phyloP scores from a whole-genome alignment of 1,284 basidiomycete genomes.

The Tausonia pullulans region DNA sequence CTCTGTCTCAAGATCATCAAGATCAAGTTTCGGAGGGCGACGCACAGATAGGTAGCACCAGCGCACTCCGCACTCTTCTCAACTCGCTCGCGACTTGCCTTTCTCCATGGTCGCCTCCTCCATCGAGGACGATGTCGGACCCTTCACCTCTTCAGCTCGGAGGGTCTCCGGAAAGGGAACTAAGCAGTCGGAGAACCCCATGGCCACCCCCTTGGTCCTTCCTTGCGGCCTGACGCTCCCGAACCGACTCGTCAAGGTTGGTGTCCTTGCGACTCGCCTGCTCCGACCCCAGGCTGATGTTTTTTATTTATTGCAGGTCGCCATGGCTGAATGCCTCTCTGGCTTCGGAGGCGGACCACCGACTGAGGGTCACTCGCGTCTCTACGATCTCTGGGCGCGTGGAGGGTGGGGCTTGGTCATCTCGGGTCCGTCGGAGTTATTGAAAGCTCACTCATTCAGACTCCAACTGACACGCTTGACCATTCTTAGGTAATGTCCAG shows the following conservation, averaged over 20 bases:
- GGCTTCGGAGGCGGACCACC: slow-evolving; percentile 58
- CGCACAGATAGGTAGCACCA: no score
- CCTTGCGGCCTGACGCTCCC: neutral
- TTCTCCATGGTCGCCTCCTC: no score
- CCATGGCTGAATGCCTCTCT: slow-evolving; percentile 77
- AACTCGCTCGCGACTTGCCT: no score
- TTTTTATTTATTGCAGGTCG: slow-evolving; percentile 41
- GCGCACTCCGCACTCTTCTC: no score
- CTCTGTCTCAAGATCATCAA: no score
- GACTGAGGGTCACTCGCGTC: slow-evolving; percentile 47
- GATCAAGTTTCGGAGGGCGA: no score
- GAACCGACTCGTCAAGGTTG: neutral
- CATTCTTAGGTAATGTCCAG: slow-evolving; percentile 57
- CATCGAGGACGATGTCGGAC: no score
- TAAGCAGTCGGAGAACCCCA: neutral
- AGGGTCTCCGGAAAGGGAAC: neutral
- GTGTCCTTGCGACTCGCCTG: neutral
- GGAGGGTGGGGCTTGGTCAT: slow-evolving; percentile 80
- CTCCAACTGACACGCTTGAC: neutral
- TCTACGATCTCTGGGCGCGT: slow-evolving; percentile 68
- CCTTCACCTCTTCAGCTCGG: neutral
- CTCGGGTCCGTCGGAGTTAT: slow-evolving; percentile 44
- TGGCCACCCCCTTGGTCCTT: neutral
- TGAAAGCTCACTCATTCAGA: no score
- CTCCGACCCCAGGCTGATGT: neutral